phyloP scores from a whole-genome alignment of 75 land plant genomes.

The Chamaecyparis obtusa region DNA sequence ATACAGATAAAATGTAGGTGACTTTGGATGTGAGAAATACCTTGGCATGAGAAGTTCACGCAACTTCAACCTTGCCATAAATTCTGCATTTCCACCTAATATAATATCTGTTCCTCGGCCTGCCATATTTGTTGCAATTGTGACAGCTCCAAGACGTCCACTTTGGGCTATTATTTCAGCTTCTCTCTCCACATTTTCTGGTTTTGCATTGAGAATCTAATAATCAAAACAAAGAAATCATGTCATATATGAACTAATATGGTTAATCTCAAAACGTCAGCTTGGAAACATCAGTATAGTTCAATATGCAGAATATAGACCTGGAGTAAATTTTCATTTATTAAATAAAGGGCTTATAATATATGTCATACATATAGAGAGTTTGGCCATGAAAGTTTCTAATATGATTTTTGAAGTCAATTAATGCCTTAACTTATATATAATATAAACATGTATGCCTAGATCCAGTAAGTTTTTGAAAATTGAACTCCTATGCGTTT shows the following conservation, averaged over 20 bases:
- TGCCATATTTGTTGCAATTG: conserved; percentile 99
- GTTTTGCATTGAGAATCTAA: conserved; percentile 98
- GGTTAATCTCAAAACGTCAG: background rate
- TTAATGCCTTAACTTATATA: background rate
- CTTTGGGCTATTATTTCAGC: conserved; percentile 99
- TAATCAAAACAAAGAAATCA: conserved; percentile 1
- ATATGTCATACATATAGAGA: background rate
- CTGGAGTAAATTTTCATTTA: background rate
- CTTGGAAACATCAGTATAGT: background rate
- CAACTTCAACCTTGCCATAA: conserved; percentile 92
- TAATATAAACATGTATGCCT: background rate
- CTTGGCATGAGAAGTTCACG: conserved; percentile 99
- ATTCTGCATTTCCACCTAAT: conserved; percentile 98
- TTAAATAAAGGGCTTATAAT: background rate
- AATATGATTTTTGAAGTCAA: background rate
- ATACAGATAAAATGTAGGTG: background rate
- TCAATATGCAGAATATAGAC: background rate
- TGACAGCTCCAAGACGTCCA: conserved; percentile 95
- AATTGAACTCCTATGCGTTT: background rate
- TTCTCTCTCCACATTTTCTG: conserved; percentile 99
- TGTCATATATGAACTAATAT: background rate
- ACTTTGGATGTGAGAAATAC: conserved; percentile 26
- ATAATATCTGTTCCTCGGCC: conserved; percentile 99
- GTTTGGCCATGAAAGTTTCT: background rate
- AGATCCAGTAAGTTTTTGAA: background rate